Evolutionary conservation across 2,329 filamentous ascomycete genomes (phyloP), one percentile per base, ranked within the genome.

Genomic region (Pseudogymnoascus sp.): DNA sequence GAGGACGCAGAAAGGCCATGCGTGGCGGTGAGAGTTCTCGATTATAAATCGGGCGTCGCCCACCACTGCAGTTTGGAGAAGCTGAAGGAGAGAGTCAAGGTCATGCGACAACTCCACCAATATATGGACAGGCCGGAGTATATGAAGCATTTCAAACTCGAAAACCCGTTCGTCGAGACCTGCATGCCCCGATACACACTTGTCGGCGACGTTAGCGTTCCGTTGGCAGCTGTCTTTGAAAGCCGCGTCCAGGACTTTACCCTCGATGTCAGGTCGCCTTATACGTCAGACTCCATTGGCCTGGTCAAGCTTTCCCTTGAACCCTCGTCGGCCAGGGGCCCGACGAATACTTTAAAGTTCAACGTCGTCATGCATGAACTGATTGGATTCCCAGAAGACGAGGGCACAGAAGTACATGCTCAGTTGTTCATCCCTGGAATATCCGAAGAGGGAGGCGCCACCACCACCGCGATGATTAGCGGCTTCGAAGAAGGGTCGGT

Each of bases 331-430:
- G 93, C 93, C 1, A 88, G 96, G 70, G 93, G 93, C 3, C 95
- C 95, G 12, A 90, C 91, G 11, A 95, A 90, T 63, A 97, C 91
- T 2, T 79, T 97, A 63, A 99, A 97, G 73, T 99, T 99, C 78
- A 99, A 97, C 70, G 93, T 97, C 4, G 93, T 97, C 33, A 96
- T 99, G 91, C 93, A 96, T 71, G 92, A 97, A 72, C 85, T 99
- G 77, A 79, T 95, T 37, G 95, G 95, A 1, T 99, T 99, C 69
- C 89, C 95, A 0, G 95, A 99, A 76, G 86, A 93, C 65, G 95
- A 99, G 78, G 95, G 95, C 12, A 96, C 91, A 0, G 89, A 96
- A 67, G 92, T 99, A 28, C 95, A 99, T 75, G 95, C 92, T 1
- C 93, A 97, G 75, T 84, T 99, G n/a, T 97, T 96, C 72, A 88